Base-by-base conservation (phyloP, 805 yeast species). In the Yamadazyma philogaea region DNA sequence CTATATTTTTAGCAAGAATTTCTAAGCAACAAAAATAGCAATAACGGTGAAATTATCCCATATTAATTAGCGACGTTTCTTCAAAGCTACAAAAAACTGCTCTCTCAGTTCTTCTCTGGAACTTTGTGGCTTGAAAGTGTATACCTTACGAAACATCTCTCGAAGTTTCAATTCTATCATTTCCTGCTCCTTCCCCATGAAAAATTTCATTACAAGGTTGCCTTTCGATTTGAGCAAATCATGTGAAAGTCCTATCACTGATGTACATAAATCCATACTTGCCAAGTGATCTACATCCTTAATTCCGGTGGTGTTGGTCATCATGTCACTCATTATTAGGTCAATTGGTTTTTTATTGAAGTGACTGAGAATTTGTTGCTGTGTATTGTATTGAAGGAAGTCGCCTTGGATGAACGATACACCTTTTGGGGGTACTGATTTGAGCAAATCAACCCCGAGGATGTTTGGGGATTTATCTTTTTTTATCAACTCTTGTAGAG, bases 251-350 rank as follows among this genome's bases (percentile, higher is more conserved):
- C 87, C 72, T 39, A 93, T 61, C 0, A 96, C 96, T 0, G 96
- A 96, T 53, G 87, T 93, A 61, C 97, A 91, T 21, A 91, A 67
- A 56, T 90, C 90, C 87, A 93, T 84, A 47, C 96, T 88, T 51
- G 79, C 79, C 11, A 75, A 66, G 63, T 91, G 98, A 60, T 91
- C 99, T 49, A 79, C 78, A 31, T 84, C 80, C 7, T 82, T 77
- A 31, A 87, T 65, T 3, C 99, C 98, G 11, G 89, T 72, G 3
- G 97, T 87, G 57, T 91, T 91, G 37, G 88, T 86, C 86, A 91
- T 84, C 98, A 96, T 91, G 66, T 71, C 70, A 59, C 81, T 84
- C 36, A 96, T 80, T 42, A 76, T 77, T 32, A 69, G 51, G 45
- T 72, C 71, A 7, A 63, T 53, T 0, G 56, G 57, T 7, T 16